Percentiles rank a stretch among this genome's conserved stretches.
These are phyloP conservation scores for Rubus idaeus DNA, from an alignment of 306 rosid genomes.

Conservation along the genomic window DNA sequence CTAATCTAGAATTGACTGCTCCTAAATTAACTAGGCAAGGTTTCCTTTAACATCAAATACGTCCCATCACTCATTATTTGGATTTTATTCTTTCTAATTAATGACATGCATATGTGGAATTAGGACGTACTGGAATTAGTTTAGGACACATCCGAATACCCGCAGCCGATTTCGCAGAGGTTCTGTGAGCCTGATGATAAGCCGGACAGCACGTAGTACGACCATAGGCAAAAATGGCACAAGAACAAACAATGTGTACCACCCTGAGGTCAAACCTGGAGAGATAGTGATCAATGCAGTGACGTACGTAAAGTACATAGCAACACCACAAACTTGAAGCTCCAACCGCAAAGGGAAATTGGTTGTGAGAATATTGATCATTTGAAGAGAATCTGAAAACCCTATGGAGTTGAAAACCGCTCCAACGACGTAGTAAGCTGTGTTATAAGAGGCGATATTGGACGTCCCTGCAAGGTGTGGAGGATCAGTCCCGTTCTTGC, in stretches of 20 bases:
- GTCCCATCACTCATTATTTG: too few species aligned
- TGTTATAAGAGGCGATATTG: background rate
- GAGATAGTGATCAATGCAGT: background rate
- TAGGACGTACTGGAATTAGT: background rate
- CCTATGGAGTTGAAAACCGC: constrained; percentile 28
- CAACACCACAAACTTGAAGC: background rate
- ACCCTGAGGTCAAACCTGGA: background rate
- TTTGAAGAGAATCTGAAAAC: constrained; percentile 19
- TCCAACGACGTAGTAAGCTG: background rate
- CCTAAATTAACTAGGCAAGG: too few species aligned
- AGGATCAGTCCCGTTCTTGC: background rate
- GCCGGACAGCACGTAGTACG: background rate
- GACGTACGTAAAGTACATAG: background rate
- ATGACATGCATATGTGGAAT: background rate
- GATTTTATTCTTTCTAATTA: background rate
- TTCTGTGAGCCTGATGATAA: background rate
- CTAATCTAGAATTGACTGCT: too few species aligned
- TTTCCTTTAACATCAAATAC: too few species aligned
- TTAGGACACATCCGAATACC: background rate
- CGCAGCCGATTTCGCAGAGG: background rate
- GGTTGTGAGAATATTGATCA: background rate
- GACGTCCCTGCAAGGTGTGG: constrained; percentile 9
- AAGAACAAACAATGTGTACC: background rate
- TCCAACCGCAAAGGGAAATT: background rate
- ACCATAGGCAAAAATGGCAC: background rate